Percentiles rank a stretch among this genome's conserved stretches.
Evolutionary conservation across 176 grass and related monocot genomes (phyloP).

Genomic region (Hordeum marinum): DNA sequence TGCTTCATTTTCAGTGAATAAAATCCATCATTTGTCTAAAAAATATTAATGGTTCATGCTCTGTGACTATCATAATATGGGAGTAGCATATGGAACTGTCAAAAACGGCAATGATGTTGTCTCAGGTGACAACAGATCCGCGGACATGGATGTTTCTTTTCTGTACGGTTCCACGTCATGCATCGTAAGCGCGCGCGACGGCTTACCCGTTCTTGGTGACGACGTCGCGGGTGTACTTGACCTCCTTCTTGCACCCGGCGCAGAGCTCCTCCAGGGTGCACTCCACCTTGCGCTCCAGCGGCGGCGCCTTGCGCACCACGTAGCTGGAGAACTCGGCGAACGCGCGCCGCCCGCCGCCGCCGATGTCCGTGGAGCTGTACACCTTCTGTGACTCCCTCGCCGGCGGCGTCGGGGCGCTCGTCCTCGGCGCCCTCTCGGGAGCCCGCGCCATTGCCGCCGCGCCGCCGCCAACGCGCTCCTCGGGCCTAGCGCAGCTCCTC

Average conservation of each 20-base stretch:
- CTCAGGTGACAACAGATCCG: neutral
- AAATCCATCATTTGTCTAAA: too few species aligned
- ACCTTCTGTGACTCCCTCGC: constrained; percentile 33
- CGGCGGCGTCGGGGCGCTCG: neutral
- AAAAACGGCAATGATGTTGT: neutral
- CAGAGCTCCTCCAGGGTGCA: constrained; percentile 94
- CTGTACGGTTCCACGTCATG: neutral
- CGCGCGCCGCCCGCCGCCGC: constrained; percentile 10
- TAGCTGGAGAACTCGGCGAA: constrained; percentile 64
- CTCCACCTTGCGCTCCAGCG: constrained; percentile 70
- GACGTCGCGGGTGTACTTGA: constrained; percentile 62
- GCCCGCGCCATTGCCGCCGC: neutral
- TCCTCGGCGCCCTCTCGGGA: neutral
- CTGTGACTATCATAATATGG: neutral
- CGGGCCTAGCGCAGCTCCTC: neutral
- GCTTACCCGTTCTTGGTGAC: constrained; percentile 85
- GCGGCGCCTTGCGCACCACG: constrained; percentile 70
- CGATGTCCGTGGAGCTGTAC: constrained; percentile 29
- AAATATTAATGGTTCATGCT: too few species aligned
- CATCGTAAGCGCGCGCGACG: neutral
- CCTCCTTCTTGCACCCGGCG: constrained; percentile 83
- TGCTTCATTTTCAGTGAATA: too few species aligned
- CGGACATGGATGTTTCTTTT: neutral
- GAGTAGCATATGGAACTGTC: neutral
- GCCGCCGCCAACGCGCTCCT: neutral